Base-by-base conservation (phyloP, 2,329 filamentous ascomycete species). In the Fusarium sp. region DNA sequence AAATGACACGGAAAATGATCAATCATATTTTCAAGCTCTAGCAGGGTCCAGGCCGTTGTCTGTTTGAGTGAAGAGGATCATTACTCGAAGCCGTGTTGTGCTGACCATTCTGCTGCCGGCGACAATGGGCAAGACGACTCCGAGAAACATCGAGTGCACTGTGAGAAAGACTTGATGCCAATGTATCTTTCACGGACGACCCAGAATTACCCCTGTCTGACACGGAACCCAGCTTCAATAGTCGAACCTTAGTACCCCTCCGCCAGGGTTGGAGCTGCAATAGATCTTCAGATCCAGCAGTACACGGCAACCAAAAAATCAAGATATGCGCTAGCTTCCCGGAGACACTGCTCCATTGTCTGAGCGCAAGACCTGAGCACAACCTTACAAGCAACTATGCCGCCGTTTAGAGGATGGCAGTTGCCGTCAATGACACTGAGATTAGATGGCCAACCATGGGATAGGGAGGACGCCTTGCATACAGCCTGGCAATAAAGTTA, bases 271-370 rank as follows among this genome's bases (percentile, higher is more conserved):
- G 49, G 40, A 65, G 30, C 55, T 69, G 52, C 64, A 70, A 68
- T 69, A 52, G 64, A 70, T 69, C 68, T 65, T 42, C 34, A 70
- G 68, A 71, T 70, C 59, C 68, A 65, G 68, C 68, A 71, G 64
- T 47, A 56, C 45, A 56, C 32, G 57, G 67, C 52, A 70, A 53
- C 67, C 49, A 65, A 32, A 51, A 27, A 29, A 32, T 24, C 53
- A 61, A 44, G 34, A 41, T 52, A 53, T 24, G 34, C 45, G 51
- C 64, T 67, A 62, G 51, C 32, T 48, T 71, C 27, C 59, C 64
- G 68, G 68, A 70, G 68, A 64, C 40, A 25, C 34, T 71, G 58
- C 56, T 70, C 68, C 68, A 65, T 55, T n/a, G 34, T 29, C 49
- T 52, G 49, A 41, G 32, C 45, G 45, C 45, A 29, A 47, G 45